Base-by-base conservation (phyloP, 768 basidiomycete species). In the Termitomyces sp. region DNA sequence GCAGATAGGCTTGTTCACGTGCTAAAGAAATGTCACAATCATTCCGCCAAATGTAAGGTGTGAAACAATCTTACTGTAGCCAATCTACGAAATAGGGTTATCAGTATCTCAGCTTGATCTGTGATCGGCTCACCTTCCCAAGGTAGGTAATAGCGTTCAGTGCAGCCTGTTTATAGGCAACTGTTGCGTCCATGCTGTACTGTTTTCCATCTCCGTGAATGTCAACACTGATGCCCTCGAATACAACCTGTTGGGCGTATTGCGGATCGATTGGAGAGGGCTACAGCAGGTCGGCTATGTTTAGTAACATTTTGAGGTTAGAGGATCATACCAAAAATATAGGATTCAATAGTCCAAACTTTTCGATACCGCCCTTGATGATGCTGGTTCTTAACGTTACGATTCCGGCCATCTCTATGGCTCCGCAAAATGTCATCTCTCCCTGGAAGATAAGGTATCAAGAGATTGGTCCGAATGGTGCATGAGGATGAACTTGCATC, bases 131-230 rank as follows among this genome's bases (percentile, higher is more conserved):
- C 3, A 83, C 84, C 78, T 87, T 87, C 73, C 78, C 74, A 45
- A 92, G 74, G 67, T 92, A 91, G 2, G 80, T 79, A 52, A 92
- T 90, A 2, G 86, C 80, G 63, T 90, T 90, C 55, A 90, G 71
- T 0, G 89, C 87, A 5, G 90, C 89, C 70, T 88, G 87, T 66
- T 91, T 90, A 68, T 87, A 91, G 3, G 90, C 88, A 18, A 88
- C 86, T 22, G 87, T 82, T 80, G 87, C 84, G 63, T 88, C 85
- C 88, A 90, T 90, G 65, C 84, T 77, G 70, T 88, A 87, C 68
- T 90, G 88, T 59, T 79, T 85, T 11, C 88, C 87, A 63, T 85
- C 81, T 1, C 88, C 88, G 51, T 88, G 85, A 58, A 83, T 76
- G 62, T 89, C 85, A 41, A 90, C 87, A 41, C 85, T 82, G 62